These are phyloP conservation scores for Exophiala oligosperma DNA, from an alignment of 2,329 filamentous ascomycete genomes.

Conservation along the genomic window DNA sequence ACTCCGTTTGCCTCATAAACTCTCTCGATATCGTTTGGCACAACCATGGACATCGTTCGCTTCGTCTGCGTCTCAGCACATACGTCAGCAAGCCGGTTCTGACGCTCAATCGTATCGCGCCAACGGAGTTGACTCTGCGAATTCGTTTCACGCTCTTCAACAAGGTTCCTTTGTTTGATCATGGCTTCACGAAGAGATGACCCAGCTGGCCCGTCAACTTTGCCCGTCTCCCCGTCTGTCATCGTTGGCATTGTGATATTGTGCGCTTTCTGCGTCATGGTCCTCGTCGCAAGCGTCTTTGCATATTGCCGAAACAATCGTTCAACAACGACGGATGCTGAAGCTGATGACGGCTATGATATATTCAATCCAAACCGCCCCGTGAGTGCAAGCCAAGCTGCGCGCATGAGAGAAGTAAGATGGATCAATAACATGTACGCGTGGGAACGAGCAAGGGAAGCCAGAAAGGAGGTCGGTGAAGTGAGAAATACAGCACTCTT, in stretches of 20 bases:
- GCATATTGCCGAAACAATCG: constrained; percentile 11
- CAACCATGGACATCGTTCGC: too few relatives aligned
- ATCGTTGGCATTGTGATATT: constrained; percentile 24
- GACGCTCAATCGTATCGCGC: too few relatives aligned
- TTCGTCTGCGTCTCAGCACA: too few relatives aligned
- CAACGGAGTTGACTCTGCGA: not conserved
- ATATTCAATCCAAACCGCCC: constrained; percentile 23
- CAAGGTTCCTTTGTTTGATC: not conserved
- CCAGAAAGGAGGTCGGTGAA: constrained; percentile 13
- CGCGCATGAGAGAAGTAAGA: constrained; percentile 23
- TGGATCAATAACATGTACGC: constrained; percentile 24
- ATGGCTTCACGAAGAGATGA: constrained; percentile 2
- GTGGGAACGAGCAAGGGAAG: constrained; percentile 13
- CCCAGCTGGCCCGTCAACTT: not conserved
- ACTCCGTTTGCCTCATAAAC: not conserved
- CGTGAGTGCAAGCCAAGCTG: constrained; percentile 10
- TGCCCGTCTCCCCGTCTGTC: constrained; percentile 16
- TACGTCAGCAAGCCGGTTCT: too few relatives aligned
- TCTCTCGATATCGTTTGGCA: too few relatives aligned
- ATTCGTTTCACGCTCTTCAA: too few relatives aligned
- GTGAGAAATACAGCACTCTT: constrained; percentile 13
- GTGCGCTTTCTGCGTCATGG: constrained; percentile 11
- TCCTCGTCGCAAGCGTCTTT: constrained; percentile 19
- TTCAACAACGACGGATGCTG: not conserved
- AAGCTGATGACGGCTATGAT: constrained; percentile 21